Evolutionary conservation across 257 asterid genomes (phyloP).

Genomic region (Solanum peruvianum): DNA sequence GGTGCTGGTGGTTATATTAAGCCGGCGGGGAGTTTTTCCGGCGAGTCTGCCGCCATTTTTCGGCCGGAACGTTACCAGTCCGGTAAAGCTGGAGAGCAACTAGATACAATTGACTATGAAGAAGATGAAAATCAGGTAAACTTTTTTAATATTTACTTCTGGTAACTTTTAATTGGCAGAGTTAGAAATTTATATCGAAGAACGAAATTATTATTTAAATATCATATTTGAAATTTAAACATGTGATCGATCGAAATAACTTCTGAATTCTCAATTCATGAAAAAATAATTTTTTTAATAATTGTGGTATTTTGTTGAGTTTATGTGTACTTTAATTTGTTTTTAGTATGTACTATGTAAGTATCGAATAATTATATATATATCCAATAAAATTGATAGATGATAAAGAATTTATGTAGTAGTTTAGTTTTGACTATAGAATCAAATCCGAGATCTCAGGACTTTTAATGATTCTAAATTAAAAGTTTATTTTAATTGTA

Average conservation of each 20-base stretch:
- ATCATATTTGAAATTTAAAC: neutral
- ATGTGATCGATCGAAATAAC: neutral
- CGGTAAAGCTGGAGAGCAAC: conserved; percentile 39
- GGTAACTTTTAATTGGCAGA: fast-evolving
- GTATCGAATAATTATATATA: too few relatives aligned
- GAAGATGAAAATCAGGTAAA: conserved; percentile 30
- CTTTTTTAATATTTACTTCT: neutral
- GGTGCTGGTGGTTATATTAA: neutral
- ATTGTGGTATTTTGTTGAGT: too few relatives aligned
- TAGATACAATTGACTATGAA: conserved; percentile 15
- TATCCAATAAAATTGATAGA: too few relatives aligned
- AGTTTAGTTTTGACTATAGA: too few relatives aligned
- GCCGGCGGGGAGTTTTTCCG: neutral
- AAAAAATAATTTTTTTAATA: neutral
- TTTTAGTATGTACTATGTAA: too few relatives aligned
- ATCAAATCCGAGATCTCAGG: too few relatives aligned
- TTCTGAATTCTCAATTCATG: neutral
- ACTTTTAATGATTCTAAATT: too few relatives aligned
- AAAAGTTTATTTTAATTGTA: too few relatives aligned
- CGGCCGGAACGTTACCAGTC: conserved; percentile 38
- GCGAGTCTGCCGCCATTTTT: neutral
- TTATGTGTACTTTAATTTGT: too few relatives aligned
- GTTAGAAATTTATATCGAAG: neutral
- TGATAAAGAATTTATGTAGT: neutral
- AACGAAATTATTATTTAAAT: neutral